These are phyloP conservation scores for Plasmodium coatneyi DNA, from an alignment of 169 alveolate genomes.

Conservation along the genomic window DNA sequence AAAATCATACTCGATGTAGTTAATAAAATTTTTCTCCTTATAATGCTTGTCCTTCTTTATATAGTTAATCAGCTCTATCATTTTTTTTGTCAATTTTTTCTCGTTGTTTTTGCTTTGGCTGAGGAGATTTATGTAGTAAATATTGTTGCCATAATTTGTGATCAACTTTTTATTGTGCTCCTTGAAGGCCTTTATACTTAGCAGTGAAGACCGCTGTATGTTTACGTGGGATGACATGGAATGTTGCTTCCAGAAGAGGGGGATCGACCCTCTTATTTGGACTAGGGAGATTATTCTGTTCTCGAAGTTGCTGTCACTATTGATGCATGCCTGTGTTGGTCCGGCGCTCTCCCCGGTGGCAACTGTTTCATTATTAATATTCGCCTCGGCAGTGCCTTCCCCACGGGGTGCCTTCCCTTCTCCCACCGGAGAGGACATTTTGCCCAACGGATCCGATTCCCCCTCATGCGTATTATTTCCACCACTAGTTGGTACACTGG, in stretches of 20 bases:
- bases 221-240: constrained; percentile 73
- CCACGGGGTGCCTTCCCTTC: neutral
- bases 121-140: constrained; percentile 78
- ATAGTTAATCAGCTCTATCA: constrained; percentile 58
- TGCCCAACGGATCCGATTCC: neutral
- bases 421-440: neutral
- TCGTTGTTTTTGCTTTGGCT: constrained; percentile 80
- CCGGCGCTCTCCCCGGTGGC: neutral
- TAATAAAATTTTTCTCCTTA: constrained; percentile 75
- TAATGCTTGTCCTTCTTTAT: constrained; percentile 79
- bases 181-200: constrained; percentile 77
- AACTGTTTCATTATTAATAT: neutral
- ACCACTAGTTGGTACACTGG: neutral
- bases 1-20: constrained; percentile 77
- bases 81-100: constrained; percentile 77
- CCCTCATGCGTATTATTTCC: neutral
- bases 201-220: constrained; percentile 57
- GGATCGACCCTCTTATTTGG: constrained; percentile 97
- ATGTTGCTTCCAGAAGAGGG: constrained; percentile 94
- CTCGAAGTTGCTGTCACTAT: constrained; percentile 80
- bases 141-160: constrained; percentile 78
- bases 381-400: neutral
- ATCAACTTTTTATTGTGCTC: constrained; percentile 80
- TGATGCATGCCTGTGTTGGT: neutral
- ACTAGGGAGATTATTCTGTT: constrained; percentile 90